Evolutionary conservation across 225 moss, liverwort and hornwort species (phyloP), one percentile per base, ranked within the genome.

Genomic region (Takakia lepidozioides): DNA sequence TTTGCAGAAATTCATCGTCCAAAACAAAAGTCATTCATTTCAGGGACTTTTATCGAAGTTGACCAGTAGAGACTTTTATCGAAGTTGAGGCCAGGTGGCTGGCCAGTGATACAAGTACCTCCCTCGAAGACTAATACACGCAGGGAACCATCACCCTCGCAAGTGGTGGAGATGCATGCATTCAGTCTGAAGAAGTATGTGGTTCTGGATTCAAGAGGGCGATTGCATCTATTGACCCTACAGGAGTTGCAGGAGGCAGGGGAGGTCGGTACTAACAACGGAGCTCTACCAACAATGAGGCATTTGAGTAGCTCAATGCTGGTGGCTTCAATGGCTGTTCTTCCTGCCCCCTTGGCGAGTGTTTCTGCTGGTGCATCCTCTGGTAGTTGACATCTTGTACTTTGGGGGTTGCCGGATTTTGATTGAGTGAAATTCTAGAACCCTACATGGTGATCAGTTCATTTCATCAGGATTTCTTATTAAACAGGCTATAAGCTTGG

Each of bases 91-190:
- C n/a, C n/a, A n/a, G n/a, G n/a, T n/a, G n/a, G n/a, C n/a, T n/a
- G n/a, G n/a, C n/a, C n/a, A n/a, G n/a, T n/a, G n/a, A 32, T 32
- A 6, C 27, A 32, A 5, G 38, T 18, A 19, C 15, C 44, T 34
- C 19, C 22, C 55, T 27, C 13, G 27, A 13, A 39, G 55, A 38
- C 19, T 29, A 32, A 43, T 8, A 43, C 25, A 50, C 49, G 48
- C 64, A 46, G 65, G 74, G 49, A 51, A 48, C 18, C 52, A 37
- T n/a, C 45, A 19, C 71, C 40, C 32, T 44, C 59, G 20, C 80
- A 84, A 73, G 80, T 84, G 50, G 59, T 80, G 52, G 76, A 80
- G 64, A 80, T 84, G 30, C 73, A 76, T 55, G 73, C 49, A 26
- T 57, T 84, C 52, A 54, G 62, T 67, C 59, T 59, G 46, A 68